Evolutionary conservation across 257 asterid genomes (phyloP), one percentile per base, ranked within the genome.

Genomic region (Fraxinus americana): DNA sequence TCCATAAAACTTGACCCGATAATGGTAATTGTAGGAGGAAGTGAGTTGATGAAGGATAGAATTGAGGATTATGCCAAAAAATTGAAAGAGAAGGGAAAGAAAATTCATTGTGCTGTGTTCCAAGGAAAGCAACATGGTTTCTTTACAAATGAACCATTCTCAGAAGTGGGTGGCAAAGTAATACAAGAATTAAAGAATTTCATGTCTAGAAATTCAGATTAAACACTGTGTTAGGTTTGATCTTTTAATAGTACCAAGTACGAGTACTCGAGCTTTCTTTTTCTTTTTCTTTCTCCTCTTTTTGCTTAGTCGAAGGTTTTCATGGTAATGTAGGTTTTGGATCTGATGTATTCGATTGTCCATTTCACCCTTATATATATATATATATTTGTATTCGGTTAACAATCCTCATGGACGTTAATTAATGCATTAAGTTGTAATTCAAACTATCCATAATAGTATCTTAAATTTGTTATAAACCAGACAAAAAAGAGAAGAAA

Each of bases 21-120:
- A n/a, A 39, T 79, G 83, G 77, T 83, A 25, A 61, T 79, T 17
- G 79, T 79, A 1, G 83, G 83, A 17, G 81, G 73, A 19, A 79
- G 76, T 34, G 83, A 83, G 68, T 29, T 79, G 50, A 35, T 83
- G 48, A 83, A 25, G 70, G 83, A 79, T 29, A 75, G 81, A 38
- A 66, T 25, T n/a, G 71, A 79, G 61, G 79, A 75, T 5, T 79
- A 83, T 67, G 86, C 81, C 57, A 72, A 32, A 29, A 72, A 38
- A 52, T 71, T 79, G 71, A 83, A 75, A 54, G 34, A 11, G 3
- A 25, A 14, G 16, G 52, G 72, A 14, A 80, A 75, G 39, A 11
- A 57, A 41, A 79, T 83, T 12, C 29, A 59, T 17, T 72, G 67
- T 25, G 81, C 76, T 3, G 83, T 70, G 72, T 75, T 79, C 79